Base-by-base conservation (phyloP, 78 protist species). In the Mantamonas sphyraenae region DNA sequence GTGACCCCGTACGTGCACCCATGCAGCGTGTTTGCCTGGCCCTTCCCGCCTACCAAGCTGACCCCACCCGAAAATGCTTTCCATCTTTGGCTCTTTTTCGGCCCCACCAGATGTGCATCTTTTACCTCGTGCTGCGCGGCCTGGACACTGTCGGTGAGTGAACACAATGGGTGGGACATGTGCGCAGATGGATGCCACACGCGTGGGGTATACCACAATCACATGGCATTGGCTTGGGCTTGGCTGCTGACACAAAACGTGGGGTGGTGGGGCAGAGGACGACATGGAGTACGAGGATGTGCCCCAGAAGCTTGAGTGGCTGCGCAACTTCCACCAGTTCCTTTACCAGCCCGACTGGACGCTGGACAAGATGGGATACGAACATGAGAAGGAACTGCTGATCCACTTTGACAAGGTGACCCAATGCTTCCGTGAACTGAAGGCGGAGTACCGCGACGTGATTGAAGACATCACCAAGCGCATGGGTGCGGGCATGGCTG, bases 61-160 rank as follows among this genome's bases (percentile, higher is more conserved):
- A 59, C 28, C 47, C 31, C 30, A 55, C 16, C 74, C 16, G 38
- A 70, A 20, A 70, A 56, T 26, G 4, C 30, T 55, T 7, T 55
- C 37, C 60, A 3, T 59, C n/a, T 38, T 28, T 40, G 31, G 20
- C 59, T 61, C 14, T 30, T 53, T 60, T 45, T 64, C 37, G 35
- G 51, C 10, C 56, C 4, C 8, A 22, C 14, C 3, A 82, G 76
- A 62, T 90, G 51, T 87, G 93, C 72, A 55, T 92, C 28, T 94
- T 92, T 66, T 94, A 94, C 68, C 77, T 94, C 35, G 98, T 92
- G 35, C 80, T 94, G 67, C 77, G 98, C 20, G 98, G 87, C 20
- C 81, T 94, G 50, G 98, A 94, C 74, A 90, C 96, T 2, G 77
- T 94, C 26, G 98, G 53, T 47, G 28, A 19, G 53, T 47, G 28